These are phyloP conservation scores for Coniochaeta sp. DNA, from an alignment of 2,329 filamentous ascomycete genomes.

Conservation along the genomic window DNA sequence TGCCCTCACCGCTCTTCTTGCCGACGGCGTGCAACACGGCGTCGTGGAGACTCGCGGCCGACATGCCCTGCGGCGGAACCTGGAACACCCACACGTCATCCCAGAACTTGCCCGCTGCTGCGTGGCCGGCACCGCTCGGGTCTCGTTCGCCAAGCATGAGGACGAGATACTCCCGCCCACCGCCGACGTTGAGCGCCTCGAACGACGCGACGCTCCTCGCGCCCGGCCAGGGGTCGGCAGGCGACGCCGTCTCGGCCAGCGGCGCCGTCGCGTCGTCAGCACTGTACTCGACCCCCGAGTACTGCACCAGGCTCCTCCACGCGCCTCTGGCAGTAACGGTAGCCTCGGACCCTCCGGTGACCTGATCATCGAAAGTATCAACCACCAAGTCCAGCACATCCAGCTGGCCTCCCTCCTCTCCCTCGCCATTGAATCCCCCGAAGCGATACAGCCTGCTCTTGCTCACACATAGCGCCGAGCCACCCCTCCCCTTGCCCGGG, in stretches of 20 bases:
- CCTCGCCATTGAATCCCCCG: conserved; percentile 68
- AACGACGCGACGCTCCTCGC: conserved; percentile 46
- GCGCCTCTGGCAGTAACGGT: conserved; percentile 39
- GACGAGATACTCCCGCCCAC: conserved; percentile 55
- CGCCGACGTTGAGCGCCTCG: conserved; percentile 48
- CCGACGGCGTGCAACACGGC: conserved; percentile 47
- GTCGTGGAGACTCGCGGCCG: conserved; percentile 46
- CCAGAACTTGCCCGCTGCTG: conserved; percentile 45
- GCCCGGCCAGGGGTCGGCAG: conserved; percentile 35
- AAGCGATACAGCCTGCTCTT: conserved; percentile 66
- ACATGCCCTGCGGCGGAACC: conserved; percentile 47
- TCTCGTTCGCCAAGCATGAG: conserved; percentile 52
- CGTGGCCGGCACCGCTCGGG: conserved; percentile 40
- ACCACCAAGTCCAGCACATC: conserved; percentile 57
- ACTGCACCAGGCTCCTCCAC: conserved; percentile 44
- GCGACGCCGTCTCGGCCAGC: conserved; percentile 2
- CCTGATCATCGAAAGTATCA: conserved; percentile 45
- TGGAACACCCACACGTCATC: conserved; percentile 59
- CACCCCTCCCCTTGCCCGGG: conserved; percentile 59
- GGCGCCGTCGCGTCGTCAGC: conserved; percentile 22
- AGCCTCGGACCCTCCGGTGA: conserved; percentile 38
- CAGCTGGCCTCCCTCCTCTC: conserved; percentile 62
- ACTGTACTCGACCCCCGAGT: conserved; percentile 16
- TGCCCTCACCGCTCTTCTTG: conserved; percentile 47
- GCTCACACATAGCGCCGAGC: conserved; percentile 58